Percentiles rank a stretch among this genome's conserved stretches.
These are phyloP conservation scores for Comarum palustre DNA, from an alignment of 306 rosid species.

Conservation along the genomic window DNA sequence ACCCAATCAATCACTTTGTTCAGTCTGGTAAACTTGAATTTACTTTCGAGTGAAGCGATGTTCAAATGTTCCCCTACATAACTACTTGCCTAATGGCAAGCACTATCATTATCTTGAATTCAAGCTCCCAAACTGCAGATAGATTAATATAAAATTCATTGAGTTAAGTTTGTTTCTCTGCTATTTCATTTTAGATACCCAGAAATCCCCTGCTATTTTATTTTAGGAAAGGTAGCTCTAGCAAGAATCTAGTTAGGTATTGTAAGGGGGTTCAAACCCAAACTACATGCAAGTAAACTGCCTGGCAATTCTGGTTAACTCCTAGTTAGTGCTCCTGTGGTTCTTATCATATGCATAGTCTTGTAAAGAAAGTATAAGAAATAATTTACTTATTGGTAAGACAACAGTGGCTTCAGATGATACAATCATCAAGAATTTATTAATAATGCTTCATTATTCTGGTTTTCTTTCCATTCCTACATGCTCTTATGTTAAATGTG, in stretches of 20 bases:
- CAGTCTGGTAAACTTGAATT: background rate
- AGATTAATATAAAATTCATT: background rate
- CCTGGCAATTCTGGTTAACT: background rate
- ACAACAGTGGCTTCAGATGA: background rate
- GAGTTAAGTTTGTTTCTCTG: background rate
- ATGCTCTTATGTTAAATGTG: constrained; percentile 17
- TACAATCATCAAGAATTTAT: background rate
- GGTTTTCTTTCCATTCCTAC: constrained; percentile 2
- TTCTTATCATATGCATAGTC: background rate
- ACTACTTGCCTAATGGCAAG: background rate
- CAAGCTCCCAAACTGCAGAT: constrained; percentile 3
- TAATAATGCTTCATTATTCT: background rate
- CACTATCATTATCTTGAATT: background rate
- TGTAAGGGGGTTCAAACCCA: background rate
- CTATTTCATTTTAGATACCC: background rate
- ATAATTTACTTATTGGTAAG: background rate
- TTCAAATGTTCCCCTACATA: background rate
- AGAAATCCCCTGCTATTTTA: background rate
- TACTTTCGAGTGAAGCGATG: background rate
- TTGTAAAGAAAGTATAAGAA: background rate
- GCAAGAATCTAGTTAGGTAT: background rate
- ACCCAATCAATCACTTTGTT: background rate
- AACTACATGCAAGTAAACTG: background rate
- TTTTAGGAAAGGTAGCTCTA: background rate
- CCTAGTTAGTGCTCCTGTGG: background rate